Base-by-base conservation (phyloP, 345 rosid species). In the Toxicodendron radicans region DNA sequence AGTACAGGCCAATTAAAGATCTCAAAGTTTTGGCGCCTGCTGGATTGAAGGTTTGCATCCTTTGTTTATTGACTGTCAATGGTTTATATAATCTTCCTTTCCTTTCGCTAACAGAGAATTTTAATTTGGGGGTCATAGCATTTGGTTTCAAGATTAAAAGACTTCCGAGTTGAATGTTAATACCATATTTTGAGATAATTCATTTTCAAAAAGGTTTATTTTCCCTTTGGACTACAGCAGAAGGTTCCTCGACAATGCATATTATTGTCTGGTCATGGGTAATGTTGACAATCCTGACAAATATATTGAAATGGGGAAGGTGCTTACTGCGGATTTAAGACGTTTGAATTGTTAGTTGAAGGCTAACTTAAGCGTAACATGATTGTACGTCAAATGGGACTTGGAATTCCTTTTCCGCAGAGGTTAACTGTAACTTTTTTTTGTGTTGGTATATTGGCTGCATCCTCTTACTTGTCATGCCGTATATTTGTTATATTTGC, bases 1-100 rank as follows among this genome's bases (percentile, higher is more conserved):
- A 95, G 72, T 93, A 95, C 79, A 84, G 96, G 85, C 97, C 97
- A 20, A 86, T 95, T 54, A 90, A 90, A 73, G 90, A 88, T 81
- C 98, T 95, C 62, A 85, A 88, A 83, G 91, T 85, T 68, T 68
- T 93, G 83, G 82, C 90, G 69, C 86, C 93, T 20, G 86, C 95
- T 64, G 99, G 99, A 74, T 79, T 93, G 5, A 93, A 93, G 98
- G 99, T 90, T 75, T 68, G 72, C 8, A 27, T n/a, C 33, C 68
- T 51, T 24, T 27, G 48, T 71, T 65, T 73, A 51, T 12, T 72
- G 67, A 9, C 68, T 23, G 41, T 74, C 33, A 33, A 41, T 14
- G 18, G 49, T 67, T n/a, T n/a, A n/a, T n/a, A n/a, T n/a, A n/a
- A n/a, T n/a, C n/a, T n/a, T n/a, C 77, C 17, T 41, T 10, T 71